Base-by-base conservation (phyloP, 441 rosid species). In the Gossypium trilobum region DNA sequence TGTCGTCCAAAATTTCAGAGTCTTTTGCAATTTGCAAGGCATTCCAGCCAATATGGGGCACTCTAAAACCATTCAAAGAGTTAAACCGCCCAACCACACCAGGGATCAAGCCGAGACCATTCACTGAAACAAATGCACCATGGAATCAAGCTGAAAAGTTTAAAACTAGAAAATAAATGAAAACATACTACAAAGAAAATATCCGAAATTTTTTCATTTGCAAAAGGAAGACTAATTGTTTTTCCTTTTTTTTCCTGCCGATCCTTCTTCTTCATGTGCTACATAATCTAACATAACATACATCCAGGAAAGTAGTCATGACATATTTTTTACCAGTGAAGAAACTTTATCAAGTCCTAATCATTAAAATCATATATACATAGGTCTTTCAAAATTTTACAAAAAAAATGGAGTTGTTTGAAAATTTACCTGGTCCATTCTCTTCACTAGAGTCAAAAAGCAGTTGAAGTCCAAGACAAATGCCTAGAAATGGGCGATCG, bases 41-140 rank as follows among this genome's bases (percentile, higher is more conserved):
- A 79, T 95, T 90, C 99, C 99, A 95, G 19, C 98, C 99, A 79
- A 91, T 95, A 77, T 95, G 99, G 19, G 99, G 97, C 19, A 92
- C 92, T 80, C 78, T 83, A 67, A 91, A 81, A 76, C 93, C 99
- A 81, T 71, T 74, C 11, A 91, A 88, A 65, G 93, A 79, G 83
- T 89, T 89, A 81, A 95, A 95, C 25, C 92, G 91, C 75, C 92
- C 91, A 81, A 92, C 93, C 58, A 84, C 83, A 55, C 98, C 98
- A 51, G 99, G 99, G 74, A 92, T 87, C 86, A 92, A 72, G 73
- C 99, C 98, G 54, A 95, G 98, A 80, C 99, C 99, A 66, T 78
- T 70, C 74, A 92, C 99, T 92, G 86, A 79, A 39, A 77, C 76
- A 81, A 8, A 61, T 20, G 57, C 44, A 72, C 56, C 70, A 7